Percentiles rank a stretch among this genome's conserved stretches.
These are phyloP conservation scores for Brassica carinata DNA, from an alignment of 345 rosid species.

Conservation along the genomic window DNA sequence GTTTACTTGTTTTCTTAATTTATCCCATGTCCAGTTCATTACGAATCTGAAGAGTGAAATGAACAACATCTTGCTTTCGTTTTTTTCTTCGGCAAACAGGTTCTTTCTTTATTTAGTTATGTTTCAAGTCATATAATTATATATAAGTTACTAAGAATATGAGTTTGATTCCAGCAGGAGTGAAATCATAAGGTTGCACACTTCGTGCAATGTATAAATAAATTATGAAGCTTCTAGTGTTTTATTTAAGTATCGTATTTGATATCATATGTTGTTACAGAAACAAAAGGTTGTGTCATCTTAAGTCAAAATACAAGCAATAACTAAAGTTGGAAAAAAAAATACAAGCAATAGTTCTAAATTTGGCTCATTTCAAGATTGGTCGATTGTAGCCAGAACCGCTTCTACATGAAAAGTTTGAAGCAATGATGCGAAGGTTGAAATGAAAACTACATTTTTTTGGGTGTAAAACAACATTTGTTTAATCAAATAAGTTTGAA, in stretches of 20 bases:
- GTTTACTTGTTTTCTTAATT: constrained; percentile 17
- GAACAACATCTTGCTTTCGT: background rate
- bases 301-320: background rate
- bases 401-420: background rate
- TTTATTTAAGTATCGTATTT: background rate
- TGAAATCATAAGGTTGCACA: background rate
- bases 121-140: background rate
- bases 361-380: background rate
- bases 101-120: background rate
- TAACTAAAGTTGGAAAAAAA: too few species aligned
- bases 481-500: background rate
- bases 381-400: constrained; percentile 4
- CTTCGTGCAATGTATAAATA: background rate
- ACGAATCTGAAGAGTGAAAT: constrained; percentile 10
- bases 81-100: background rate
- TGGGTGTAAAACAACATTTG: background rate
- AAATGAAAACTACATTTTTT: background rate
- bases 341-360: background rate
- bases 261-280: background rate
- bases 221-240: background rate
- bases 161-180: background rate
- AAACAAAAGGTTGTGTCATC: background rate
- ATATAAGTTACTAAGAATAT: background rate
- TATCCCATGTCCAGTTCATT: constrained; percentile 12
- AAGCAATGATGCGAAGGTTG: background rate